Percentiles rank a stretch among this genome's conserved stretches.
These are phyloP conservation scores for Eucalyptus curtisii DNA, from an alignment of 345 rosid genomes.

Conservation along the genomic window DNA sequence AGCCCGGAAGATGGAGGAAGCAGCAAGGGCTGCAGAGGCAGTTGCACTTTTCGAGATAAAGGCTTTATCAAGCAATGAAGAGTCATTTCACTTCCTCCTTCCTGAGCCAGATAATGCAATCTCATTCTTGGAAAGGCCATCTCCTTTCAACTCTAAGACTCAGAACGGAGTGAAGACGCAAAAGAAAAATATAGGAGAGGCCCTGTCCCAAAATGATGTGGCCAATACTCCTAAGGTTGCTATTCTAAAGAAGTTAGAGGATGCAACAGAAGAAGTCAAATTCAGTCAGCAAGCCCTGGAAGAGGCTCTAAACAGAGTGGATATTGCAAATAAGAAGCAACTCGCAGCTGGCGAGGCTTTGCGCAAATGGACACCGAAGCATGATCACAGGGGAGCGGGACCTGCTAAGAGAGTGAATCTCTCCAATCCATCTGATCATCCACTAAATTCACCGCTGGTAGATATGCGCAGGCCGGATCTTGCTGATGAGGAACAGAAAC, in stretches of 20 bases:
- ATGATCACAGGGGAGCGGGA: constrained; percentile 22
- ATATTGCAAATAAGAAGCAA: constrained; percentile 66
- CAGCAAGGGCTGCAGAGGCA: constrained; percentile 92
- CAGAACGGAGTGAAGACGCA: constrained; percentile 3
- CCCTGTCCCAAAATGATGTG: constrained; percentile 13
- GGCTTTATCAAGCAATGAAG: constrained; percentile 31
- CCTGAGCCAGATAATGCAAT: constrained; percentile 41
- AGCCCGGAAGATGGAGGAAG: constrained; percentile 98
- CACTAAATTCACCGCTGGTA: constrained; percentile 21
- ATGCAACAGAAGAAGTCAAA: constrained; percentile 72
- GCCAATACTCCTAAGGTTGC: constrained; percentile 19
- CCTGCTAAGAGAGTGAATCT: constrained; percentile 9
- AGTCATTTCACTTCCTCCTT: constrained; percentile 24
- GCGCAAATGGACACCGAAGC: constrained; percentile 44
- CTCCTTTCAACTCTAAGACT: constrained; percentile 27
- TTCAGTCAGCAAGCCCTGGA: constrained; percentile 61
- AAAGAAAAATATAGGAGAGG: constrained; percentile 8
- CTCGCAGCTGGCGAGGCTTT: constrained; percentile 70
- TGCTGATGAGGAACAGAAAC: constrained; percentile 22
- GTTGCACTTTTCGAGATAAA: constrained; percentile 70
- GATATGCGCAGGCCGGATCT: constrained; percentile 13
- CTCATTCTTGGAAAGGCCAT: background rate
- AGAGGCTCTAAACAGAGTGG: constrained; percentile 59
- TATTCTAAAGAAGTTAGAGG: constrained; percentile 58
- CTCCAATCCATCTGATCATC: constrained; percentile 24